Base-by-base conservation (phyloP, 2,329 filamentous ascomycete genomes). In the Ilyonectria destructans region DNA sequence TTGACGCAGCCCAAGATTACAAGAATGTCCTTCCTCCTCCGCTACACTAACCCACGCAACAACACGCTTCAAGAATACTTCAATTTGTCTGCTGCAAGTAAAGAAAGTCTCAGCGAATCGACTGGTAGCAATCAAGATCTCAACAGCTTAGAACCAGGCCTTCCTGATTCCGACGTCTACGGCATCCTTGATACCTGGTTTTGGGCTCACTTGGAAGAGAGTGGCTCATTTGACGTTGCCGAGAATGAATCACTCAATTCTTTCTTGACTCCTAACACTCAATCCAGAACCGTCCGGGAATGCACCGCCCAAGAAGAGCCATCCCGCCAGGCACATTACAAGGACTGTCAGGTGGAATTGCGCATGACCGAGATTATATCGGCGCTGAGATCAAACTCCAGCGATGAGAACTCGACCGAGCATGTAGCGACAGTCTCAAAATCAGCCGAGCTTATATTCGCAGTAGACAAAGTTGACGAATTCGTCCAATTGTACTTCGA, bases 401-500 rank as follows among this genome's bases (percentile, higher is more conserved):
- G n/a, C n/a, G 8, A 21, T 23, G n/a, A n/a, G 8, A 4, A 23
- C 37, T 40, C 37, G 37, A 2, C 17, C 13, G 19, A 19, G 33
- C 21, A 19, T 21, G 6, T 15, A 7, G 19, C 17, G 19, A 6
- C 37, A n/a, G 15, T 40, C 12, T 6, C 17, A 15, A n/a, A 40
- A n/a, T 15, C 37, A 13, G 37, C 17, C 17, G 37, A n/a, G 17
- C 15, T 15, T 7, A 40, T 52, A 12, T 60, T 60, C 10, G 8
- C 9, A 17, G 19, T n/a, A 3, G 19, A 60, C 1, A 60, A 21
- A 19, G 46, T 19, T 2, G 13, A 15, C 12, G 35, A 45, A 12
- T 60, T 60, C 21, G 23, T 60, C 29, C 19, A 52, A n/a, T 45
- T 48, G 15, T 61, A 61, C 58, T 61, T 61, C 26, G 13, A 43